Conservation (phyloP, 169 alveolate species). For the Toxoplasma gondii region DNA sequence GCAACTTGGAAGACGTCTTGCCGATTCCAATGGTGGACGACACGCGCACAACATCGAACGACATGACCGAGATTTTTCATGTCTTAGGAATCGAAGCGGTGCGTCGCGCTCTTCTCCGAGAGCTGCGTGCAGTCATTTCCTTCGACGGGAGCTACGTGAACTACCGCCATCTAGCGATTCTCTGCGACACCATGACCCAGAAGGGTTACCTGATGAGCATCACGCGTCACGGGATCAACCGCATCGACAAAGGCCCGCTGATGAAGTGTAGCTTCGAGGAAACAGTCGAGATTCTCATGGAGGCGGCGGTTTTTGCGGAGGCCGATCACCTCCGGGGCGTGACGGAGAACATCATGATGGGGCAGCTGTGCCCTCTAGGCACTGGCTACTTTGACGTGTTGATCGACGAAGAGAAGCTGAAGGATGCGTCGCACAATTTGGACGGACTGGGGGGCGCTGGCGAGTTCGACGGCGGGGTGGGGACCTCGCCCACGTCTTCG, state of each 20-base stretch:
- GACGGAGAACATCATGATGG: constrained; percentile 96
- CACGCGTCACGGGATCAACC: constrained; percentile 99
- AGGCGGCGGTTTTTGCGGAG: constrained; percentile 98
- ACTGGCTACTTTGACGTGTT: constrained; percentile 93
- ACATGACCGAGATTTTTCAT: constrained; percentile 94
- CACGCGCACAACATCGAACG: constrained; percentile 95
- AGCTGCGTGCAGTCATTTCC: constrained; percentile 90
- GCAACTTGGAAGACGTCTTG: constrained; percentile 94
- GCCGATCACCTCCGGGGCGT: constrained; percentile 91
- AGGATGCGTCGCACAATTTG: constrained; percentile 86
- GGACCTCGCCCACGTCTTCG: constrained; percentile 53
- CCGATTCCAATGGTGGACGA: constrained; percentile 92
- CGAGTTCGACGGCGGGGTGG: constrained; percentile 74
- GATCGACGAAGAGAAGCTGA: constrained; percentile 90
- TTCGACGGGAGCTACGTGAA: constrained; percentile 93
- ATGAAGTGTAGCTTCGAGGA: constrained; percentile 99
- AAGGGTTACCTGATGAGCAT: constrained; percentile 99
- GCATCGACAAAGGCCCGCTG: constrained; percentile 97
- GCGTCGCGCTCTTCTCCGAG: constrained; percentile 95
- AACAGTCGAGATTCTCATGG: constrained; percentile 98
- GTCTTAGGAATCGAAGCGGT: constrained; percentile 99
- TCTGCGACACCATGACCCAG: constrained; percentile 99
- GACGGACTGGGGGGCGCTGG: constrained; percentile 82
- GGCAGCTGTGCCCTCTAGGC: constrained; percentile 94
- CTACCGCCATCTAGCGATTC: constrained; percentile 97